Conservation (phyloP, 2,329 filamentous ascomycete species). For the Neurospora crassa region DNA sequence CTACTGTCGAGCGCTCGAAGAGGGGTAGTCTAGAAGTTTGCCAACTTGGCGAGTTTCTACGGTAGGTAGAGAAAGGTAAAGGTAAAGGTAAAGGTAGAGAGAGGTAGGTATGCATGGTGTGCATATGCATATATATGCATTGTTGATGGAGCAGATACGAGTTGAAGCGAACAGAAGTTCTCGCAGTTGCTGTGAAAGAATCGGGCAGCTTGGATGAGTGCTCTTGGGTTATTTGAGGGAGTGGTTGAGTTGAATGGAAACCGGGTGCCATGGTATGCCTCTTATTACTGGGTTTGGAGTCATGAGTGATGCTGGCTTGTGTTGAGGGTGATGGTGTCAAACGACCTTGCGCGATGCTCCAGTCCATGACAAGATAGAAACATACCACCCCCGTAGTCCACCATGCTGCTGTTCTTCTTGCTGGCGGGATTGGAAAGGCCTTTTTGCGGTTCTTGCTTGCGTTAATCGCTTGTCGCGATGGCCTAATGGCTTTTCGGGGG, state of each 20-base stretch:
- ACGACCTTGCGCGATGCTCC: background rate
- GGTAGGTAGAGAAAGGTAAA: background rate
- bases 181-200: background rate
- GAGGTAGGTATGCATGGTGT: too few relatives aligned
- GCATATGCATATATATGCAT: too few relatives aligned
- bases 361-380: background rate
- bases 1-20: too few relatives aligned
- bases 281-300: background rate
- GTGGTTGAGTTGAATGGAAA: background rate
- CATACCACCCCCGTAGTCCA: background rate
- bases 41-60: too few relatives aligned
- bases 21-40: too few relatives aligned
- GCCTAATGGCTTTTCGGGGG: background rate
- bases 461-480: background rate
- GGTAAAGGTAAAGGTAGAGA: too few relatives aligned
- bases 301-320: background rate
- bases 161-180: background rate
- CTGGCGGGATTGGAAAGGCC: background rate
- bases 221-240: background rate
- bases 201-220: background rate
- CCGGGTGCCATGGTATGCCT: background rate
- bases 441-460: background rate
- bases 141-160: background rate
- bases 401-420: background rate
- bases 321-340: background rate